These are phyloP conservation scores for Phytophthora kernoviae DNA, from an alignment of 352 stramenopile species.

Conservation along the genomic window DNA sequence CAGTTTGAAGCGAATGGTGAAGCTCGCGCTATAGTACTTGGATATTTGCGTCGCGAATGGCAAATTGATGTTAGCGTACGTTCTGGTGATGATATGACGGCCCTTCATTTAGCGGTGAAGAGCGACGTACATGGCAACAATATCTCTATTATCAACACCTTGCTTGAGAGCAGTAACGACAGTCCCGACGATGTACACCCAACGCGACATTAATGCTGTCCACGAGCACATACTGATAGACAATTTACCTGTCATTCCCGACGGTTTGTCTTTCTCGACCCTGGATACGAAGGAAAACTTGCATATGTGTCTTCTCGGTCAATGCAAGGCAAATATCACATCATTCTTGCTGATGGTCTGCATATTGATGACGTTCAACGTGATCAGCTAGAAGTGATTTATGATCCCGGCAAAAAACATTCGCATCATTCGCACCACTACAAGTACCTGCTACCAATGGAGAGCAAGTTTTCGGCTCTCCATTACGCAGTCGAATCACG, in stretches of 20 bases:
- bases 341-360: slow-evolving; percentile 53
- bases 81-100: slow-evolving; percentile 42
- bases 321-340: slow-evolving; percentile 53
- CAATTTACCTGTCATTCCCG: slow-evolving; percentile 34
- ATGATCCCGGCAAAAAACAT: slow-evolving; percentile 2
- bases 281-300: slow-evolving; percentile 22
- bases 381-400: slow-evolving; percentile 34
- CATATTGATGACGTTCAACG: slow-evolving; percentile 48
- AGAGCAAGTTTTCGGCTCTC: slow-evolving; percentile 56
- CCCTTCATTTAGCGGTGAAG: slow-evolving; percentile 56
- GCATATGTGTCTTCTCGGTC: slow-evolving; percentile 55
- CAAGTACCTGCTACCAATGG: slow-evolving; percentile 57
- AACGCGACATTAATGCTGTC: slow-evolving; percentile 51
- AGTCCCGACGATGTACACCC: neutral
- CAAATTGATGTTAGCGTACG: slow-evolving; percentile 36
- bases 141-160: slow-evolving; percentile 46
- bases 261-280: slow-evolving; percentile 22
- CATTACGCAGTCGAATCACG: slow-evolving; percentile 69
- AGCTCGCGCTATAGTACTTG: slow-evolving; percentile 45
- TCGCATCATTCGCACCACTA: slow-evolving; percentile 10
- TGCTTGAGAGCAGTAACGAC: slow-evolving; percentile 33
- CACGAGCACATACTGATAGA: slow-evolving; percentile 67
- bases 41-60: slow-evolving; percentile 37
- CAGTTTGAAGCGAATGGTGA: slow-evolving; percentile 45
- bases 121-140: slow-evolving; percentile 58